Conservation (phyloP, 345 rosid species). For the Melaleuca alternifolia region DNA sequence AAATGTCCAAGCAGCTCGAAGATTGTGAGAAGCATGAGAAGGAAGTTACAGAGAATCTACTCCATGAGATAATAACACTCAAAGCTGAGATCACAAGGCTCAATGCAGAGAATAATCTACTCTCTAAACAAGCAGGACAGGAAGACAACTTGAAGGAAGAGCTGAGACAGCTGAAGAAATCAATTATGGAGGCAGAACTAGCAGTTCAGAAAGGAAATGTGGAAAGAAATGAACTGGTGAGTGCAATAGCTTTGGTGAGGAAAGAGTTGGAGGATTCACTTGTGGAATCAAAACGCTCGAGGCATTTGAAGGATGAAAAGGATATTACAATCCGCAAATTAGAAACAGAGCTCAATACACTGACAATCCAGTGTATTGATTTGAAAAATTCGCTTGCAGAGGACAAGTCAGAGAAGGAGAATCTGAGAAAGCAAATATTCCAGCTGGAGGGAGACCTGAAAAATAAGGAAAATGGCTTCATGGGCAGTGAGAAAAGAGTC, state of each 20-base stretch:
- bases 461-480: constrained; percentile 49
- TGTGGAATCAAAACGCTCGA: constrained; percentile 33
- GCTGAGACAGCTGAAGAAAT: constrained; percentile 28
- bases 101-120: constrained; percentile 1
- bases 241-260: constrained; percentile 25
- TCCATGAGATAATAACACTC: not conserved
- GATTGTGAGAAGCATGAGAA: constrained; percentile 39
- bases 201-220: constrained; percentile 24
- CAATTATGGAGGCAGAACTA: constrained; percentile 28
- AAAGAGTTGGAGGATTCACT: constrained; percentile 31
- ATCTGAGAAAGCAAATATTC: constrained; percentile 41
- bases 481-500: constrained; percentile 43
- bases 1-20: constrained; percentile 40
- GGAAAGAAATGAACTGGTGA: constrained; percentile 31
- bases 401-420: constrained; percentile 60
- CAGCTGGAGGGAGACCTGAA: constrained; percentile 52
- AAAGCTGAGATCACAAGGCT: constrained; percentile 6
- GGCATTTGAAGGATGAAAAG: constrained; percentile 32
- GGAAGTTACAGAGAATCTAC: constrained; percentile 15
- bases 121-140: not conserved
- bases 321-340: constrained; percentile 21
- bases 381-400: constrained; percentile 32
- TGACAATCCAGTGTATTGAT: constrained; percentile 29
- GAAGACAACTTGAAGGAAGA: constrained; percentile 3
- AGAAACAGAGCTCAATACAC: constrained; percentile 37